Percentiles rank a stretch among this genome's conserved stretches.
phyloP scores from a whole-genome alignment of 805 yeast species.

The Candida multigemmis region DNA sequence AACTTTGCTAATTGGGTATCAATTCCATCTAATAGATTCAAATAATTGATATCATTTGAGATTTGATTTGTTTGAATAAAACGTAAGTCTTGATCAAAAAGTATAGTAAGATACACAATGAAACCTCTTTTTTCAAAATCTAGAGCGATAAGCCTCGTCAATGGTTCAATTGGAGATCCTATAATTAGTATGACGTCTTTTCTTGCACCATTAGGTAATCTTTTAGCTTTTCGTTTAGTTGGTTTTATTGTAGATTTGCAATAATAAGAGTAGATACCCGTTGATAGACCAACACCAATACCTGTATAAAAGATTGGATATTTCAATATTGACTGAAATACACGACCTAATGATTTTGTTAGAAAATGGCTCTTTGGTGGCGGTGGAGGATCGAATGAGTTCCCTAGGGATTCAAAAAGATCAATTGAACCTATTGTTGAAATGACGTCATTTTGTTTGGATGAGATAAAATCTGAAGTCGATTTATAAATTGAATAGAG shows the following conservation, averaged over 20 bases:
- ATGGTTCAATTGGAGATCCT: slow-evolving; percentile 71
- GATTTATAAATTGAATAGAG: slow-evolving; percentile 12
- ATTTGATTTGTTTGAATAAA: slow-evolving; percentile 47
- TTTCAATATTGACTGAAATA: not conserved
- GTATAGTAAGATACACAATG: slow-evolving; percentile 68
- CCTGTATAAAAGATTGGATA: slow-evolving; percentile 7
- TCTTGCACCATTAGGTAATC: slow-evolving; percentile 62
- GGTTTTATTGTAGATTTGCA: no score
- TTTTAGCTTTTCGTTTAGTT: slow-evolving; percentile 54
- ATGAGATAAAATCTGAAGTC: slow-evolving; percentile 12
- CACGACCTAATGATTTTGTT: slow-evolving; percentile 1
- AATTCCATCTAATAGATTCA: slow-evolving; percentile 44
- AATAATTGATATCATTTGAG: slow-evolving; percentile 60
- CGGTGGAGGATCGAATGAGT: slow-evolving; percentile 3
- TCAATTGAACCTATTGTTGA: slow-evolving; percentile 9
- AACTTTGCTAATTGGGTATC: slow-evolving; percentile 43
- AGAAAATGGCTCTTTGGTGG: slow-evolving; percentile 1
- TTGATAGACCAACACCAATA: slow-evolving; percentile 12
- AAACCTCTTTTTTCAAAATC: slow-evolving; percentile 77
- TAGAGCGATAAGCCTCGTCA: slow-evolving; percentile 58
- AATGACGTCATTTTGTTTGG: slow-evolving; percentile 14
- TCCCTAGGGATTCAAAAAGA: slow-evolving; percentile 3
- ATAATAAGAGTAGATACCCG: slow-evolving; percentile 2
- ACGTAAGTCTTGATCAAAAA: slow-evolving; percentile 48
- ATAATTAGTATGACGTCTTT: slow-evolving; percentile 65